Percentiles rank a stretch among this genome's conserved stretches.
phyloP scores from a whole-genome alignment of 179 eudicot genomes.

The Dionaea muscipula region DNA sequence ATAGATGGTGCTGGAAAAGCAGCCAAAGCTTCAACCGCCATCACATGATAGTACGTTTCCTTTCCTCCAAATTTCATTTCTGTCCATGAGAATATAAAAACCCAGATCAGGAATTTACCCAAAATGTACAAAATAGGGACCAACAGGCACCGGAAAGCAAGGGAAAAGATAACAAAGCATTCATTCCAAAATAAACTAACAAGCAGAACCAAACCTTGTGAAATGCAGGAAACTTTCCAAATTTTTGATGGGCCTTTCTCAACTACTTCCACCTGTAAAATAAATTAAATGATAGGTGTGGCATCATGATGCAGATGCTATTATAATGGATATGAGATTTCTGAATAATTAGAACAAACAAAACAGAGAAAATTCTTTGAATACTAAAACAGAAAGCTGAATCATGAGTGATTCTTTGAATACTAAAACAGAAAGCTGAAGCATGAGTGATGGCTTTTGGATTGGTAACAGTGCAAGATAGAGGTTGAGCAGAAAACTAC shows the following conservation, averaged over 20 bases:
- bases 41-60: slow-evolving; percentile 33
- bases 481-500: too few species aligned
- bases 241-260: background rate
- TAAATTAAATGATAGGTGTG: background rate
- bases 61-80: slow-evolving; percentile 11
- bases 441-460: too few species aligned
- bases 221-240: background rate
- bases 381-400: too few species aligned
- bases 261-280: background rate
- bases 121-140: background rate
- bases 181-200: slow-evolving; percentile 20
- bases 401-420: too few species aligned
- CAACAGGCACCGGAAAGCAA: slow-evolving; percentile 11
- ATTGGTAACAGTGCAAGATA: too few species aligned
- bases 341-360: too few species aligned
- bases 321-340: too few species aligned
- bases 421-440: too few species aligned
- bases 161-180: slow-evolving; percentile 72
- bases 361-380: too few species aligned
- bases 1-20: slow-evolving; percentile 7
- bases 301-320: background rate
- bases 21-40: slow-evolving; percentile 21
- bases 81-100: slow-evolving; percentile 11
- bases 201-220: background rate
- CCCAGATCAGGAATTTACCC: slow-evolving; percentile 12